phyloP scores from a whole-genome alignment of 1,139 yeast genomes.

The Kodamaea derodonti region DNA sequence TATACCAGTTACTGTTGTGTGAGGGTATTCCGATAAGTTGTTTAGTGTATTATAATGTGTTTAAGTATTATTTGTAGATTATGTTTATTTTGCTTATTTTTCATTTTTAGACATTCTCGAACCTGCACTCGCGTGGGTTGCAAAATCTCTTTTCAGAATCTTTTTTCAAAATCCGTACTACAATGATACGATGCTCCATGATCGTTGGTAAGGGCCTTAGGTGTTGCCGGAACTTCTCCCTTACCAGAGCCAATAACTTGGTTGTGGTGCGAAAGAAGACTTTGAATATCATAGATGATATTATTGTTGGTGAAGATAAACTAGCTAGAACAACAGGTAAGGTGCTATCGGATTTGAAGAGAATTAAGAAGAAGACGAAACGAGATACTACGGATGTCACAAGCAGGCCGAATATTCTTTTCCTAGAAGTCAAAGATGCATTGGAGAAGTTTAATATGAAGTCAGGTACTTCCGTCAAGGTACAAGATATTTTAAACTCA shows the following conservation, averaged over 20 bases:
- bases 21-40: no score
- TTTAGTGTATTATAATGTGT: neutral
- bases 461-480: constrained; percentile 8
- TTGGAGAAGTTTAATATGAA: constrained; percentile 10
- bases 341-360: constrained; percentile 11
- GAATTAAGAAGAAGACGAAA: constrained; percentile 18
- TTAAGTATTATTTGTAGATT: no score
- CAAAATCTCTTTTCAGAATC: neutral
- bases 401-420: constrained; percentile 21
- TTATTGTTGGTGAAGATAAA: neutral
- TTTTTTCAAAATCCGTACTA: neutral
- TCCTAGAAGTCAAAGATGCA: constrained; percentile 24
- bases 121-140: no score
- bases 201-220: neutral
- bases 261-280: constrained; percentile 5
- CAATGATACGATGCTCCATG: neutral
- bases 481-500: constrained; percentile 20
- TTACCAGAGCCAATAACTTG: constrained; percentile 1
- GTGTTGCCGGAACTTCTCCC: neutral
- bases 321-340: constrained; percentile 3
- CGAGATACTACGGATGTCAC: constrained; percentile 29
- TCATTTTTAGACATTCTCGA: no score
- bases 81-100: no score
- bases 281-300: constrained; percentile 1
- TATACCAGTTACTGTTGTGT: constrained; percentile 8